These are phyloP conservation scores for Acanthamoeba healyi DNA, from an alignment of 208 protist genomes.

Conservation along the genomic window DNA sequence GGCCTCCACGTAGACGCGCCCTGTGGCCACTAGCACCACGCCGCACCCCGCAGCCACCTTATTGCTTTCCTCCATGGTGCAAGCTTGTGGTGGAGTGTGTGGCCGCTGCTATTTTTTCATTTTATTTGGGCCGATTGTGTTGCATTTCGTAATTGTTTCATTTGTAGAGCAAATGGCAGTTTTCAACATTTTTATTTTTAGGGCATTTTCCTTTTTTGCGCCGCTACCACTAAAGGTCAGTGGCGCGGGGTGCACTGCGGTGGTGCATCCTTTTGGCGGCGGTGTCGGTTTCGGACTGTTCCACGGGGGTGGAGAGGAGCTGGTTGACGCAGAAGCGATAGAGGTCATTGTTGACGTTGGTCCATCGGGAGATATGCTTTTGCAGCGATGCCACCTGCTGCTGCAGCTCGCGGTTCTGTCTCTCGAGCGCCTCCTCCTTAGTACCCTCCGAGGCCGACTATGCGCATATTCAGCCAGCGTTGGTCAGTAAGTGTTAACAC, in stretches of 20 bases:
- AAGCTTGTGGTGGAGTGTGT: too few species aligned
- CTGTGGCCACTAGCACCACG: constrained; percentile 21
- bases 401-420: constrained; percentile 1
- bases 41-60: neutral
- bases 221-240: too few species aligned
- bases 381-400: neutral
- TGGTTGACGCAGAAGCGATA: constrained; percentile 64
- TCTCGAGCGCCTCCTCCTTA: neutral
- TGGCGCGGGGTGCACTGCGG: too few species aligned
- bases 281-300: too few species aligned
- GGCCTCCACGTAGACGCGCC: constrained; percentile 2
- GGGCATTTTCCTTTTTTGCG: too few species aligned
- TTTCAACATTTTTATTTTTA: too few species aligned
- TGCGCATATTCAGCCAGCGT: neutral
- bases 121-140: neutral
- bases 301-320: neutral
- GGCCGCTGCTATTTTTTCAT: neutral
- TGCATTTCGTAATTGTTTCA: too few species aligned
- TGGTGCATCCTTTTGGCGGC: too few species aligned
- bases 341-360: constrained; percentile 55
- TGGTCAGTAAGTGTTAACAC: neutral
- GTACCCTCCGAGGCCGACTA: neutral
- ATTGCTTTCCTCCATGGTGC: neutral
- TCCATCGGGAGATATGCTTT: neutral
- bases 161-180: too few species aligned